Evolutionary conservation across 805 yeast genomes (phyloP), one percentile per base, ranked within the genome.

Genomic region (Candida quercuum): DNA sequence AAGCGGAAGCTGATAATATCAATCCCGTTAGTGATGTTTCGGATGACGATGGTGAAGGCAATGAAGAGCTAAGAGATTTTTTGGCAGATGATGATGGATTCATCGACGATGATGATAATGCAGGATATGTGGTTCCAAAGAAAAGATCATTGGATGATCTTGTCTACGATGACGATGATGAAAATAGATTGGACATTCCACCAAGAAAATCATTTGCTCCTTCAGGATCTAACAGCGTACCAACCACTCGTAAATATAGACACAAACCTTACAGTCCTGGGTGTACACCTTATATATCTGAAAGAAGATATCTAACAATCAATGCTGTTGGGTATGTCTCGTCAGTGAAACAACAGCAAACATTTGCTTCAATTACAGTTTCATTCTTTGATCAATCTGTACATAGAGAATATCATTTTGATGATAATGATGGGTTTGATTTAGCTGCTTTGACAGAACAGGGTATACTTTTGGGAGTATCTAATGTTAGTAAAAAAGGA

Each of bases 391-490:
- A 91, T 56, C 68, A 82, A 37, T 77, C 86, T 0, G 52, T 71
- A 11, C 82, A 81, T 53, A 75, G 79, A 40, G 96, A 87, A 50
- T 86, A 86, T 51, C 91, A 87, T 60, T 89, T 91, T 61, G 81
- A 79, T 33, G 98, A 91, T 59, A 59, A 74, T 32, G 69, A 71
- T 42, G 71, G 74, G 12, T 86, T 71, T 59, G 95, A 87, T 55
- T 60, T 86, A 36, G 91, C 95, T 20, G 75, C 84, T 1, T 67
- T 91, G 51, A 80, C 81, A 36, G 72, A 71, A 14, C 69, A 67
- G 2, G 96, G 93, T 2, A 60, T 82, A 2, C 54, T 86, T 5
- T 70, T 86, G 38, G 94, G 78, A 1, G 64, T 61, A 33, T 66
- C 72, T 2, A 62, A 72, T 0, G 51, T 61, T 33, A 63, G 64